Evolutionary conservation across 2,329 filamentous ascomycete genomes (phyloP), one percentile per base, ranked within the genome.

Genomic region (Exophiala bonariae): DNA sequence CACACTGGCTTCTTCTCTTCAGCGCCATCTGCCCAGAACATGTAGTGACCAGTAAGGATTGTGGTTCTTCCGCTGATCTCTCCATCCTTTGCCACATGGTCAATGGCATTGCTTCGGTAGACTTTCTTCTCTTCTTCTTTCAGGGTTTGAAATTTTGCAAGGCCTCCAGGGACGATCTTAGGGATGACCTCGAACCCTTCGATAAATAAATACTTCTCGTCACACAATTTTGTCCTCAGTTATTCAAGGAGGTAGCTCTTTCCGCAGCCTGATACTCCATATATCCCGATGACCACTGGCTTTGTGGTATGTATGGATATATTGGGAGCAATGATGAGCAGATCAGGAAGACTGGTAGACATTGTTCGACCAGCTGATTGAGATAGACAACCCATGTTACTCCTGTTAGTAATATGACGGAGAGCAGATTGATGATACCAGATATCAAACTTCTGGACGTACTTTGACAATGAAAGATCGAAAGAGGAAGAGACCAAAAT

Each of bases 41-140:
- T 77, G 58, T 69, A 76, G 58, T 85, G 78, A 0, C 79, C 79
- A 3, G 76, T 63, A 3, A 85, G 75, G 2, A 85, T 56, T 1
- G 62, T 80, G 4, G 62, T 51, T 47, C 62, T 65, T 1, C 64
- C 58, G 8, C 38, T 68, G 0, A 55, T 10, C 2, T 44, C 35
- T 44, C 73, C 77, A 6, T 71, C 52, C 1, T 67, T 36, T 17
- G 50, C 30, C 38, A 83, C 76, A 0, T 11, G 54, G 1, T 66
- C 40, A 41, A 83, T 80, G 3, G 78, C 77, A 28, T 47, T 41
- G 28, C 66, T 33, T 3, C 79, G 77, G 48, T 55, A 70, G 0
- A 55, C 2, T 0, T n/a, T 16, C 58, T 79, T 73, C 10, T 68
- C 56, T 4, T 59, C 13, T 1, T 70, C 61, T 0, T 59, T 13